Base-by-base conservation (phyloP, 2,329 filamentous ascomycete genomes). In the Aspergillus spinulosporus region DNA sequence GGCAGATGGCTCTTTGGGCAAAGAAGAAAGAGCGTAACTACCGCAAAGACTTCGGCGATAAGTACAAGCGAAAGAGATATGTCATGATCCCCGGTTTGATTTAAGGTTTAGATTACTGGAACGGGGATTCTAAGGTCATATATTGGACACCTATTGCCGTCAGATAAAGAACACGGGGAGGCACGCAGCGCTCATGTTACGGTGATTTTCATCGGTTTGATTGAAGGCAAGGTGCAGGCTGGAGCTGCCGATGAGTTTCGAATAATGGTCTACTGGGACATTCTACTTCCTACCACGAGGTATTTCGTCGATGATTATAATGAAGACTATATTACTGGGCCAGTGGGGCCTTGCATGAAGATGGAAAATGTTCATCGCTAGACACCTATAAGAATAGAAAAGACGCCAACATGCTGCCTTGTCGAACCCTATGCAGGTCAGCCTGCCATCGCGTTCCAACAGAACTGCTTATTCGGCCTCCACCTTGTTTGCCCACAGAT, bases 21-120 rank as follows among this genome's bases (percentile, higher is more conserved):
- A 84, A 84, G 76, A 93, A 91, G 81, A 97, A 97, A 83, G 94
- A 99, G 82, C 84, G 80, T 70, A 86, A 90, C 55, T 94, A 97
- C 73, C 86, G 94, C 67, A 88, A 88, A 74, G 90, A 96, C 73
- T 96, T 97, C 74, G 89, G 89, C 40, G 89, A 92, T 72, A 89
- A 88, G 76, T 99, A 99, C 79, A 92, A 93, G 87, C 92, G 88
- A 81, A 97, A 99, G 90, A 85, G 85, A 68, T 93, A 82, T 70
- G 86, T 84, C 58, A 88, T 96, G 76, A 74, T 97, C 57, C 91
- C 94, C 2, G 89, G 89, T 2, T 77, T 96, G 49, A 82, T 88
- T 70, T 94, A 78, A 76, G 49, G 76, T 37, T 39, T 7, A 12
- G 15, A 9, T 32, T 37, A 29, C 15, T 8, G 11, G 2, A 36